Conservation (phyloP, 441 rosid genomes). For the Erodium texanum region DNA sequence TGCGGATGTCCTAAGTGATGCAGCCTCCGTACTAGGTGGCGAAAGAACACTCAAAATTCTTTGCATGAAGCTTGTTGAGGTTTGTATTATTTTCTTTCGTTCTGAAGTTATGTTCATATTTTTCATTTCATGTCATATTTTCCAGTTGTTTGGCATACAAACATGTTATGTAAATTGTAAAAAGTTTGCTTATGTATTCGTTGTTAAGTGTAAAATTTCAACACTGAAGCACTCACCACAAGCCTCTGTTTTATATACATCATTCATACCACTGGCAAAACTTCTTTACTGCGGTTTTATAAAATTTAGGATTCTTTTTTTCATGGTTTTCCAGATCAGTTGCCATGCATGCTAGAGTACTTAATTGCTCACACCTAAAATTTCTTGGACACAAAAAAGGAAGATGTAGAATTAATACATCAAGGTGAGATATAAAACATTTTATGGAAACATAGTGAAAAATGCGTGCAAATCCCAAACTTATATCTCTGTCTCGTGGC, state of each 20-base stretch:
- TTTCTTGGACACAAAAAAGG: not conserved
- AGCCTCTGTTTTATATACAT: not conserved
- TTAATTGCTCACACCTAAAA: not conserved
- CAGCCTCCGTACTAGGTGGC: conserved; percentile 90
- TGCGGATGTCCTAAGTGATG: conserved; percentile 90
- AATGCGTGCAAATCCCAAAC: not conserved
- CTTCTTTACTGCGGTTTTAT: not conserved
- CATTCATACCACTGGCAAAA: not conserved
- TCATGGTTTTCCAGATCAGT: not conserved
- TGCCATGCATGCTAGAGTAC: not conserved
- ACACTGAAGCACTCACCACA: not conserved
- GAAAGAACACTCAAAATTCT: conserved; percentile 81
- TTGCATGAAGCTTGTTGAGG: conserved; percentile 82
- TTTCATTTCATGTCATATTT: not conserved
- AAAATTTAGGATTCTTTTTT: not conserved
- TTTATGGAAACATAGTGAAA: not conserved
- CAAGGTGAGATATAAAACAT: not conserved
- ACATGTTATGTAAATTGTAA: not conserved
- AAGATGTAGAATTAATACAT: too few relatives aligned
- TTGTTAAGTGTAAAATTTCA: not conserved
- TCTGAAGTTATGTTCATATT: conserved; percentile 2
- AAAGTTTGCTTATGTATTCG: not conserved
- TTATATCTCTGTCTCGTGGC: not conserved
- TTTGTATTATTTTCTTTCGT: conserved; percentile 24
- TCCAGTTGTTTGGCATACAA: not conserved